Evolutionary conservation across 2,329 filamentous ascomycete genomes (phyloP), one percentile per base, ranked within the genome.

Genomic region (Neurospora sp.): DNA sequence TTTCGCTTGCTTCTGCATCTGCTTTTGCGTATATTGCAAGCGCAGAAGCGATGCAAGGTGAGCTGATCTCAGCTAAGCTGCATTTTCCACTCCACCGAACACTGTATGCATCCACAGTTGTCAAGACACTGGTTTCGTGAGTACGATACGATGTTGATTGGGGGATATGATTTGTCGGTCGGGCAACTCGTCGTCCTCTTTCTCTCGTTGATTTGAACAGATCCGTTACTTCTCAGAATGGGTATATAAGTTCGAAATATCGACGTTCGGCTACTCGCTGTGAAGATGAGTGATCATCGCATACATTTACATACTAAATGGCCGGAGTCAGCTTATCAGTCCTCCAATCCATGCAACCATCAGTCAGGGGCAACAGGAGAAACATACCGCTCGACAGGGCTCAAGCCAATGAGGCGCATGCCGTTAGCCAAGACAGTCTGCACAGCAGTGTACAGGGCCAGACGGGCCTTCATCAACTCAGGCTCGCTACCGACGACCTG

Each of bases 401-500:
- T 89, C 78, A 97, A 82, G 1, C 93, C 93, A 73, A 97, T 82
- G 75, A 96, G 80, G 73, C 86, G 86, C 93, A 97, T 96, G 72
- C 92, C 93, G 79, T 96, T 97, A 76, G 86, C 86, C 73, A 97
- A 83, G 42, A 95, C 92, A 72, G 90, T 89, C 76, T 91, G 86
- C 7, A 92, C 90, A 2, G 90, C 85, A 74, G 91, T 89, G 78
- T 96, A 97, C 75, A 97, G 81, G 11, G 91, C 91, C 85, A 93
- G 87, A 74, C 93, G 86, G 36, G 91, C 90, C 76, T 81, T 85
- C 84, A 91, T 89, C 69, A 93, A 81, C 78, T 91, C 89, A 38
- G 83, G 84, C 80, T 95, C 91, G 72, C 89, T 91, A 69, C 92
- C 91, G n/a, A 96, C 88, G 69, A 96, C 92, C 77, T 91, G 88